Evolutionary conservation across 2,329 filamentous ascomycete species (phyloP).

Genomic region (Colletotrichum theobromicola): DNA sequence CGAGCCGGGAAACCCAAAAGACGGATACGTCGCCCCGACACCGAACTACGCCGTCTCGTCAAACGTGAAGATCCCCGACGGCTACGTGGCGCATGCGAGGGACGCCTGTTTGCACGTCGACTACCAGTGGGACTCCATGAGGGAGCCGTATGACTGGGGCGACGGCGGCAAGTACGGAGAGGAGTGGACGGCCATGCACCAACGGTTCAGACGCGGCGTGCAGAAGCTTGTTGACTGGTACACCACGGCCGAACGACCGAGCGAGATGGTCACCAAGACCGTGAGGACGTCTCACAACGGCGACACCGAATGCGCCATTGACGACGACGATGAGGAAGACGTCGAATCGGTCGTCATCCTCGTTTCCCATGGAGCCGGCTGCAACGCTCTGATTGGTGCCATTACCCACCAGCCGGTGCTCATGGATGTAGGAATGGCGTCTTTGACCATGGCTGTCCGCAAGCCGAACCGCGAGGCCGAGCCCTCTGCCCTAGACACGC

Average conservation of each 20-base stretch:
- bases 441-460: constrained; percentile 84
- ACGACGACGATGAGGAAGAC: constrained; percentile 64
- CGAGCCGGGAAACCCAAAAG: constrained; percentile 27
- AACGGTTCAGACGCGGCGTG: constrained; percentile 81
- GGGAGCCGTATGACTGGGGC: constrained; percentile 79
- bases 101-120: constrained; percentile 88
- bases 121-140: constrained; percentile 95
- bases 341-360: constrained; percentile 82
- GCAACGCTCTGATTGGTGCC: constrained; percentile 92
- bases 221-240: constrained; percentile 88
- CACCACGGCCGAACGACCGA: constrained; percentile 55
- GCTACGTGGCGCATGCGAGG: constrained; percentile 88
- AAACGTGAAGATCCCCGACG: constrained; percentile 81
- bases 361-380: constrained; percentile 93
- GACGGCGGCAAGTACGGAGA: constrained; percentile 88
- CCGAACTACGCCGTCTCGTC: constrained; percentile 85
- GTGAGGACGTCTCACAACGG: constrained; percentile 36
- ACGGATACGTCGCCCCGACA: constrained; percentile 74
- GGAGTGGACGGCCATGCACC: constrained; percentile 96
- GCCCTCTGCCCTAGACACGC: constrained; percentile 26
- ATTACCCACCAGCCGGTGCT: constrained; percentile 91
- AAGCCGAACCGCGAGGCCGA: constrained; percentile 49
- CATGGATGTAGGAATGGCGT: constrained; percentile 88
- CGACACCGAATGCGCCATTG: constrained; percentile 30
- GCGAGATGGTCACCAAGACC: constrained; percentile 55